These are phyloP conservation scores for Daldinia loculata DNA, from an alignment of 495 filamentous ascomycete genomes.

Conservation along the genomic window DNA sequence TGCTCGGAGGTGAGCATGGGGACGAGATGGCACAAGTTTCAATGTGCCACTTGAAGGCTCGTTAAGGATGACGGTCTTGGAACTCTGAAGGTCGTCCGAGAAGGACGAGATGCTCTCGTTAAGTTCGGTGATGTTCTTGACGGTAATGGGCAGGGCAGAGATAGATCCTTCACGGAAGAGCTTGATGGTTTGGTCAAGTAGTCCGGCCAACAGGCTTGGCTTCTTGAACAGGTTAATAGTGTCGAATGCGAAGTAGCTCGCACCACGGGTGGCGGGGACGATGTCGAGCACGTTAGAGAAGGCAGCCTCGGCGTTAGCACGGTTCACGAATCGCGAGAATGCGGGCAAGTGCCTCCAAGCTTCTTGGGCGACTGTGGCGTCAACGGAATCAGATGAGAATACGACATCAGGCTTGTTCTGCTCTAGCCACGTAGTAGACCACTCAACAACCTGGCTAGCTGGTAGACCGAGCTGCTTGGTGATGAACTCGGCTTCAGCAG, in stretches of 20 bases:
- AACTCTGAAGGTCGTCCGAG: constrained; percentile 23
- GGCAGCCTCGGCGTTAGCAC: constrained; percentile 57
- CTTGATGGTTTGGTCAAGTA: background rate
- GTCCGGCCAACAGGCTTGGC: background rate
- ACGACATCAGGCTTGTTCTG: constrained; percentile 42
- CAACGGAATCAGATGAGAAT: constrained; percentile 42
- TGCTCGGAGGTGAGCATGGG: constrained; percentile 2
- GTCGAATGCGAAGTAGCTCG: constrained; percentile 34
- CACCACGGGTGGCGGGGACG: constrained; percentile 30
- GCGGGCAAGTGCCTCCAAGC: constrained; percentile 53
- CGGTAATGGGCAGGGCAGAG: background rate
- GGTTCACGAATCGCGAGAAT: constrained; percentile 64
- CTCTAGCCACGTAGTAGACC: constrained; percentile 23
- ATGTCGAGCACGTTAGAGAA: constrained; percentile 25
- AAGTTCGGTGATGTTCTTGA: constrained; percentile 21
- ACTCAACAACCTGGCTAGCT: constrained; percentile 50
- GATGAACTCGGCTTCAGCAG: background rate
- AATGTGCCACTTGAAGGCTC: constrained; percentile 36
- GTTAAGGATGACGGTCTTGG: constrained; percentile 12
- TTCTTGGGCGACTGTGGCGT: constrained; percentile 29
- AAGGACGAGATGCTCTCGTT: constrained; percentile 25
- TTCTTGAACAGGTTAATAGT: constrained; percentile 31
- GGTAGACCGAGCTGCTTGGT: constrained; percentile 47
- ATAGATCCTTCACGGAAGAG: constrained; percentile 1
- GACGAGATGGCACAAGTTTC: background rate